phyloP scores from a whole-genome alignment of 108 stramenopile species.

The Hondaea fermentalgiana region DNA sequence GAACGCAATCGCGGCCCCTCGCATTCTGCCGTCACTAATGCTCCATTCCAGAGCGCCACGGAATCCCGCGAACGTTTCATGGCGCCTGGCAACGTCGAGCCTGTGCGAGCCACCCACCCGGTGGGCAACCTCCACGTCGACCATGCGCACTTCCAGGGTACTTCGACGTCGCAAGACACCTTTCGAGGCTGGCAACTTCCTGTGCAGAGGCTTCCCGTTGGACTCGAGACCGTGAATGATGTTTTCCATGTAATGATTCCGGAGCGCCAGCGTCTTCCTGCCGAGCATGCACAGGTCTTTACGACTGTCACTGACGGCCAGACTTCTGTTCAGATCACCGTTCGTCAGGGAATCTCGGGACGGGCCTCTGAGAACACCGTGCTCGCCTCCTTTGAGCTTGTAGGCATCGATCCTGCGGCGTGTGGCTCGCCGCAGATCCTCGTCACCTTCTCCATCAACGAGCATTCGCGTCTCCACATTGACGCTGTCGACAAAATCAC shows the following conservation, averaged over 20 bases:
- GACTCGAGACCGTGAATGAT: conserved; percentile 6
- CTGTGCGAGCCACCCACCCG: background rate
- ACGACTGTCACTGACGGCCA: conserved; percentile 4
- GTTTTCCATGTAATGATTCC: background rate
- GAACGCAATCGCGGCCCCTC: background rate
- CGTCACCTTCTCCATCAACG: background rate
- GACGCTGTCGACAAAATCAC: background rate
- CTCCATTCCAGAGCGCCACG: background rate
- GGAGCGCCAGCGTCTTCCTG: background rate
- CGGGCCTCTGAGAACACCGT: background rate
- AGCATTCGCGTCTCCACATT: background rate
- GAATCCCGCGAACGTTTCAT: background rate
- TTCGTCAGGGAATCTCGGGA: background rate
- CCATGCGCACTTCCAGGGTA: background rate
- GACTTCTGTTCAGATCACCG: background rate
- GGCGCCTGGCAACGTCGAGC: background rate
- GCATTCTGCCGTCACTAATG: background rate
- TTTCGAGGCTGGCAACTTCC: background rate
- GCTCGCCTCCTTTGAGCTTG: conserved; percentile 1
- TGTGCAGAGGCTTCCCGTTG: background rate
- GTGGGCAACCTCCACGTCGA: background rate
- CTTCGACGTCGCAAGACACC: background rate
- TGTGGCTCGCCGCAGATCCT: background rate
- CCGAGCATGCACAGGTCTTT: background rate
- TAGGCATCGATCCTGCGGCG: background rate